Conservation (phyloP, 257 asterid species). For the Gentiana straminea region DNA sequence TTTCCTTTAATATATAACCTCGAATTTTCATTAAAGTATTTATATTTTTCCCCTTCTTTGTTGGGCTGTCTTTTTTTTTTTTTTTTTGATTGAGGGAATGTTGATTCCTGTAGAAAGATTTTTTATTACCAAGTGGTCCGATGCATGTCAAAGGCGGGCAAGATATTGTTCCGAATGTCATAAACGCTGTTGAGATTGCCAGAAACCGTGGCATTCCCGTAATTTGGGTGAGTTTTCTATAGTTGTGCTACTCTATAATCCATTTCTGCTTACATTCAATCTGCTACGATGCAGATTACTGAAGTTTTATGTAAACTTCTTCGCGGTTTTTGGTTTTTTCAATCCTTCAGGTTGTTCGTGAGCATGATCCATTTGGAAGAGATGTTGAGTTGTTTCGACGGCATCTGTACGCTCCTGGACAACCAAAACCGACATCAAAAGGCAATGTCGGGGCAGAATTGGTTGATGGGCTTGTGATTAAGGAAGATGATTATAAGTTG, state of each 20-base stretch:
- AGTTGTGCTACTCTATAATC: too few relatives aligned
- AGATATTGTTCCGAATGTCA: conserved; percentile 60
- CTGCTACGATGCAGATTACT: too few relatives aligned
- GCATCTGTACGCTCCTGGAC: conserved; percentile 39
- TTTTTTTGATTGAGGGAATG: not conserved
- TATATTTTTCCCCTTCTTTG: not conserved
- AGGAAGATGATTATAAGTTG: conserved; percentile 75
- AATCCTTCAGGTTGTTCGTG: conserved; percentile 58
- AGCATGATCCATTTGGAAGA: conserved; percentile 80
- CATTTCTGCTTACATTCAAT: too few relatives aligned
- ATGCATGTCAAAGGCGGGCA: conserved; percentile 51
- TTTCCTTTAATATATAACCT: not conserved
- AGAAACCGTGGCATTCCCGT: conserved; percentile 56
- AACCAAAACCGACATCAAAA: conserved; percentile 64
- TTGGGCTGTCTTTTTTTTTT: not conserved
- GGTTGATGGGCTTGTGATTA: conserved; percentile 60
- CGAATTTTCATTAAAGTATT: not conserved
- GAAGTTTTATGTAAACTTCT: too few relatives aligned
- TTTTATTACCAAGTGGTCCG: conserved; percentile 55
- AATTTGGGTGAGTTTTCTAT: conserved; percentile 47
- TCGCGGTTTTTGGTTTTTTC: too few relatives aligned
- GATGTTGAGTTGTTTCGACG: conserved; percentile 72
- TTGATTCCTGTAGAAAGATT: conserved; percentile 54
- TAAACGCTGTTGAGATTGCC: conserved; percentile 57
- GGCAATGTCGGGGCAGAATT: conserved; percentile 77